Percentiles rank a stretch among this genome's conserved stretches.
Conservation (phyloP, 306 rosid species). For the Begonia peltatifolia region DNA sequence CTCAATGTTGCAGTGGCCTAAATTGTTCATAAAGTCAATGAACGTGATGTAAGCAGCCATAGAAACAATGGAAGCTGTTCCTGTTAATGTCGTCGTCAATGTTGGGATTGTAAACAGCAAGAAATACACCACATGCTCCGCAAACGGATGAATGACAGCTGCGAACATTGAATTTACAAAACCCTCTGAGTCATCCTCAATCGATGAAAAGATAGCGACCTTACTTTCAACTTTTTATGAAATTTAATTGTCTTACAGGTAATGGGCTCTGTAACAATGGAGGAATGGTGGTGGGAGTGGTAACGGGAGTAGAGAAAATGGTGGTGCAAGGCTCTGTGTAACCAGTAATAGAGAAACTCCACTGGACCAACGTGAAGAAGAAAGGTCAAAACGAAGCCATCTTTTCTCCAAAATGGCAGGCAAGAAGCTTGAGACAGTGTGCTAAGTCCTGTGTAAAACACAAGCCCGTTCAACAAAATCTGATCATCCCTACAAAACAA, state of each 20-base stretch:
- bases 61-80: conserved; percentile 19
- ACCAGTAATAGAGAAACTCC: conserved; percentile 63
- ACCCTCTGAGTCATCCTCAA: too few relatives aligned
- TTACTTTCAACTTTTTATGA: background rate
- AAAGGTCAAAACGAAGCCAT: conserved; percentile 24
- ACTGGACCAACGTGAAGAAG: conserved; percentile 51
- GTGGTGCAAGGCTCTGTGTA: conserved; percentile 67
- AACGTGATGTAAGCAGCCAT: conserved; percentile 19
- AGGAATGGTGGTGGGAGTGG: conserved; percentile 45
- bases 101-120: conserved; percentile 35
- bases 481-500: conserved; percentile 50
- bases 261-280: conserved; percentile 28
- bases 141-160: conserved; percentile 68
- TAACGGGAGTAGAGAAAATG: conserved; percentile 60
- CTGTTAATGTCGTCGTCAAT: conserved; percentile 13
- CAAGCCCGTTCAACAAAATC: conserved; percentile 34
- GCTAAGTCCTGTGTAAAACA: conserved; percentile 17
- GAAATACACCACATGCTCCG: conserved; percentile 38
- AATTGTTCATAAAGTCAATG: conserved; percentile 55
- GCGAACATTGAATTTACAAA: conserved; percentile 4
- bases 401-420: conserved; percentile 34
- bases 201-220: background rate
- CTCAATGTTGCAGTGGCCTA: conserved; percentile 69
- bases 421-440: conserved; percentile 5
- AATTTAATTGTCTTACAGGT: conserved; percentile 13